phyloP scores from a whole-genome alignment of 2,329 filamentous ascomycete species.

The Xylariaceae sp. region DNA sequence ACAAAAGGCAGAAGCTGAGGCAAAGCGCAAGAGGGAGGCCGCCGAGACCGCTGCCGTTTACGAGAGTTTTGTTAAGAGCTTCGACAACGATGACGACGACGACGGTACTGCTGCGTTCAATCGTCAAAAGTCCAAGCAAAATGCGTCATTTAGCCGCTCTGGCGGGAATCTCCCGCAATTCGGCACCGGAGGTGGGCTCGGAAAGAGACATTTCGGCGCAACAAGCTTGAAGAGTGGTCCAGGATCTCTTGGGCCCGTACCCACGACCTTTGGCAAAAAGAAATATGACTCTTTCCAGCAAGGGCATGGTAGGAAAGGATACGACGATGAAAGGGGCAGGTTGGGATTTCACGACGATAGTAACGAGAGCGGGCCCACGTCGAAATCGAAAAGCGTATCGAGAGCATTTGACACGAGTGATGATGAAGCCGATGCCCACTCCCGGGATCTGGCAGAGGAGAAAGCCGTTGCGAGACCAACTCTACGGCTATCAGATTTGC shows the following conservation, averaged over 20 bases:
- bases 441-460: conserved; percentile 49
- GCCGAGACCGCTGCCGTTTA: conserved; percentile 84
- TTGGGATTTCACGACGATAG: conserved; percentile 41
- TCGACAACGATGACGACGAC: conserved; percentile 59
- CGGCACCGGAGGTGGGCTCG: conserved; percentile 33
- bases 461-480: conserved; percentile 60
- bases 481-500: conserved; percentile 56
- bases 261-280: conserved; percentile 49
- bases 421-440: conserved; percentile 47
- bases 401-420: conserved; percentile 69
- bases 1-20: conserved; percentile 83
- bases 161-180: conserved; percentile 31
- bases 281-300: conserved; percentile 46
- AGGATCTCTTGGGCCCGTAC: conserved; percentile 55
- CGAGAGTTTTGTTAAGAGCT: conserved; percentile 81
- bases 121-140: conserved; percentile 16
- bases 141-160: conserved; percentile 23
- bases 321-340: conserved; percentile 32
- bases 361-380: conserved; percentile 20
- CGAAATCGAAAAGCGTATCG: conserved; percentile 57
- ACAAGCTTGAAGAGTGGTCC: conserved; percentile 56
- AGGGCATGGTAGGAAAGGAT: conserved; percentile 32
- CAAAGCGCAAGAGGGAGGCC: conserved; percentile 77
- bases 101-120: conserved; percentile 22
- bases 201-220: conserved; percentile 63